Evolutionary conservation across 2,329 filamentous ascomycete genomes (phyloP).

Genomic region (Nannizzia gypsea): DNA sequence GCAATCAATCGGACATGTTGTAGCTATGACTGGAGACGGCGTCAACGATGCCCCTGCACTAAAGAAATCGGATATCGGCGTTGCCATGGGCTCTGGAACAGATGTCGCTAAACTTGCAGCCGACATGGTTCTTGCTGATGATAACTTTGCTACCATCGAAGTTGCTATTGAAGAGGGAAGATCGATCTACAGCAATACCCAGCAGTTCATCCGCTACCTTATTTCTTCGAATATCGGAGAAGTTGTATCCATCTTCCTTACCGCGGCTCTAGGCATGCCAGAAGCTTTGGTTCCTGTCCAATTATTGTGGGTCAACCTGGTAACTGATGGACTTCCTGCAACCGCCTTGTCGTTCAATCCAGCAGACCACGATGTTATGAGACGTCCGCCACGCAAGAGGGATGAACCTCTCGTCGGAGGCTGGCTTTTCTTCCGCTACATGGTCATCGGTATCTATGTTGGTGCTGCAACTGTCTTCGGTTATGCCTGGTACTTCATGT

Average conservation of each 20-base stretch:
- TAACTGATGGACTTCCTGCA: slow-evolving; percentile 91
- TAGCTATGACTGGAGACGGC: slow-evolving; percentile 98
- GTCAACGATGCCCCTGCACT: slow-evolving; percentile 96
- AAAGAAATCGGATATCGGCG: slow-evolving; percentile 97
- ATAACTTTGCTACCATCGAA: slow-evolving; percentile 98
- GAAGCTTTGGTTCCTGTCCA: slow-evolving; percentile 95
- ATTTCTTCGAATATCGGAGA: slow-evolving; percentile 99
- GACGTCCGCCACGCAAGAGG: slow-evolving; percentile 74
- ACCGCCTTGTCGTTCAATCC: slow-evolving; percentile 97
- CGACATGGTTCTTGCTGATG: slow-evolving; percentile 96
- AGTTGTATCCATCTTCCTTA: slow-evolving; percentile 97
- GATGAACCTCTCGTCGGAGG: slow-evolving; percentile 86
- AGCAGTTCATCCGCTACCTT: slow-evolving; percentile 97
- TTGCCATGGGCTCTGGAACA: slow-evolving; percentile 96
- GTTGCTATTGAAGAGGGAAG: slow-evolving; percentile 92
- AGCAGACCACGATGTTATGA: slow-evolving; percentile 97
- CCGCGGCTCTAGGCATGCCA: slow-evolving; percentile 90
- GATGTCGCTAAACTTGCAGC: slow-evolving; percentile 94
- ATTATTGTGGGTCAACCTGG: slow-evolving; percentile 95
- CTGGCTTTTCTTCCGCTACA: slow-evolving; percentile 95
- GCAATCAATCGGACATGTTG: slow-evolving; percentile 83
- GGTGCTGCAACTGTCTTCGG: slow-evolving; percentile 89
- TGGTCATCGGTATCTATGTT: slow-evolving; percentile 92
- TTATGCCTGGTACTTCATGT: slow-evolving; percentile 99
- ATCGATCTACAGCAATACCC: slow-evolving; percentile 99